Base-by-base conservation (phyloP, 257 asterid genomes). In the Buddleja alternifolia region DNA sequence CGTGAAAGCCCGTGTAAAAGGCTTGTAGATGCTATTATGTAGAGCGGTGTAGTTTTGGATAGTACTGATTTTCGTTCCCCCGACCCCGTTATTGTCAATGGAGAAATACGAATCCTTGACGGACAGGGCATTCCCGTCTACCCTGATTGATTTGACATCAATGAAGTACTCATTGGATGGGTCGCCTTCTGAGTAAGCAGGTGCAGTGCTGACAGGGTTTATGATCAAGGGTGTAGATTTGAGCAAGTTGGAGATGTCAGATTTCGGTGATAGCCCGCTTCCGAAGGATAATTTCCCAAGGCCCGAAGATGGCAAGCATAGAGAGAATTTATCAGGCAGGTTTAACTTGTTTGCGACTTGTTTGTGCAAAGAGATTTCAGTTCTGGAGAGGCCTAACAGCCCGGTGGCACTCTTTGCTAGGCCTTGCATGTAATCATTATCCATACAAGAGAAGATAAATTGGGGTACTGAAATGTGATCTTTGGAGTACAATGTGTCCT, bases 11-110 rank as follows among this genome's bases (percentile, higher is more conserved):
- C 79, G 40, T 8, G 75, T 51, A 0, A 85, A 20, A 7, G 91
- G 85, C 37, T 69, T 66, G 75, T 79, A 83, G 5, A 83, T 81
- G 2, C 83, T 81, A 9, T 47, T 55, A 15, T 84, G 81, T 12
- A 84, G 45, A 10, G 78, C 40, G 0, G 92, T 84, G 71, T 63
- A 86, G 25, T 85, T 84, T 50, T 40, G 67, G 0, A 75, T 12
- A 0, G 86, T 86, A 53, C 89, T 82, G 63, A 89, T 83, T 15
- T 75, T 90, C 0, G 93, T 85, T 12, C 95, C 96, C 1, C 90
- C 95, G 4, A 23, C 29, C 1, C 96, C 85, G 0, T 73, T 7
- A 0, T 51, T 67, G 24, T 84, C 75, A 15, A 90, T 55, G 1
- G 73, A 3, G 3, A 90, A 66, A 20, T 83, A 72, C 0, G 87